These are phyloP conservation scores for Didymella glomerata DNA, from an alignment of 2,329 filamentous ascomycete genomes.

Conservation along the genomic window DNA sequence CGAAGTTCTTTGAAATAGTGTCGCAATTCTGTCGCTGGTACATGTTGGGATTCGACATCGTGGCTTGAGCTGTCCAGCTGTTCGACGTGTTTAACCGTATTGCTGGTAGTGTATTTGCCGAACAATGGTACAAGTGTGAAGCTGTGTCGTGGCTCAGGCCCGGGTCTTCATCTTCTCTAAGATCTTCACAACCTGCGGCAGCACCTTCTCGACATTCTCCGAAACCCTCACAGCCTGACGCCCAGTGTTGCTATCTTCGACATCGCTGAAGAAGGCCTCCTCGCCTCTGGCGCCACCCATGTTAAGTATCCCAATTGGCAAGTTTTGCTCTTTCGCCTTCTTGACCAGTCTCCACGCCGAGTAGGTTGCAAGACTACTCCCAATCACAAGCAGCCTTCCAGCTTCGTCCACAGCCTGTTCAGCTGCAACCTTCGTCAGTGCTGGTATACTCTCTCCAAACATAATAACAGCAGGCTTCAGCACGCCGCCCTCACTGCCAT, in stretches of 20 bases:
- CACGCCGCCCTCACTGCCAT: constrained; percentile 68
- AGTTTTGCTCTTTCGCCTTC: constrained; percentile 79
- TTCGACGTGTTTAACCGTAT: too few relatives aligned
- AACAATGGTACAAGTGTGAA: too few relatives aligned
- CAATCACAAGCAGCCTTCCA: constrained; percentile 78
- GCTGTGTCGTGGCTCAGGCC: not conserved
- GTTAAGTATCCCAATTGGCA: constrained; percentile 88
- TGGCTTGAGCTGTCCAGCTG: too few relatives aligned
- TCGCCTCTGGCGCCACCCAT: constrained; percentile 85
- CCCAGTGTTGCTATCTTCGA: constrained; percentile 57
- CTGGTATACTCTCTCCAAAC: constrained; percentile 89
- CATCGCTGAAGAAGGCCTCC: constrained; percentile 70
- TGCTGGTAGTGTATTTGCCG: too few relatives aligned
- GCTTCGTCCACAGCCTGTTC: constrained; percentile 80
- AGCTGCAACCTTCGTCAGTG: constrained; percentile 74
- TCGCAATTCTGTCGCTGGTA: too few relatives aligned
- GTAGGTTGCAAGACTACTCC: constrained; percentile 92
- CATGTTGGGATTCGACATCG: too few relatives aligned
- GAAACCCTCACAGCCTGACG: constrained; percentile 52
- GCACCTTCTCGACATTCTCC: constrained; percentile 52
- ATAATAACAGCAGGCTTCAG: constrained; percentile 94
- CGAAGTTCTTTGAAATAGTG: too few relatives aligned
- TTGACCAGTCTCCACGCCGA: constrained; percentile 92
- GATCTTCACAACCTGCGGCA: constrained; percentile 42
- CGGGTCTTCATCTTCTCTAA: constrained; percentile 28